Conservation (phyloP, 495 filamentous ascomycete genomes). For the Hyaloscypha finlandica region DNA sequence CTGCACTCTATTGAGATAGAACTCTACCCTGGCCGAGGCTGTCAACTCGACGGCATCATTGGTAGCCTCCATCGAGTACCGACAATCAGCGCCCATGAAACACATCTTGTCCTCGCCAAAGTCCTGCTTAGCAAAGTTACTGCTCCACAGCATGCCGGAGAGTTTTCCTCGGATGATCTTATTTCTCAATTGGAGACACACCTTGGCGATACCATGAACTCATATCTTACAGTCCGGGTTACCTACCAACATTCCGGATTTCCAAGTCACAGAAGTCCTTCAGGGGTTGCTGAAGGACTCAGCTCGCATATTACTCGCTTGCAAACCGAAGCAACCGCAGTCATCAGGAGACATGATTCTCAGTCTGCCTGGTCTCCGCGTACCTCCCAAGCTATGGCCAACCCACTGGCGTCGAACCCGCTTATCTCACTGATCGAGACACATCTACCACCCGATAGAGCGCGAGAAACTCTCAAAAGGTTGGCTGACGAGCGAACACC, state of each 20-base stretch:
- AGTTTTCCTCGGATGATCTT: conserved; percentile 42
- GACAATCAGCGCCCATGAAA: conserved; percentile 27
- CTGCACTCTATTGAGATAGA: conserved; percentile 28
- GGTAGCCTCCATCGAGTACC: conserved; percentile 23
- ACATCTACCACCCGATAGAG: conserved; percentile 43
- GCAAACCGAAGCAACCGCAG: conserved; percentile 44
- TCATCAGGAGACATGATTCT: conserved; percentile 45
- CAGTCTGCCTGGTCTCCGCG: conserved; percentile 42
- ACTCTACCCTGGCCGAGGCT: conserved; percentile 20
- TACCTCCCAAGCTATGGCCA: conserved; percentile 28
- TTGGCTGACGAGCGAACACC: conserved; percentile 26
- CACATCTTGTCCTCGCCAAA: conserved; percentile 35
- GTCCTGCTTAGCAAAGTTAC: conserved; percentile 15
- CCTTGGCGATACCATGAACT: conserved; percentile 41
- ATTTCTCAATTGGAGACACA: conserved; percentile 52
- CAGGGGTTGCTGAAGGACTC: conserved; percentile 1
- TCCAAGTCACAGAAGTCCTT: conserved; percentile 23
- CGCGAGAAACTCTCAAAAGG: conserved; percentile 42
- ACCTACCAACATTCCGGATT: conserved; percentile 53
- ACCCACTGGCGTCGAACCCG: conserved; percentile 35
- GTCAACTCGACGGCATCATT: conserved; percentile 20
- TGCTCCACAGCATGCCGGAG: neutral
- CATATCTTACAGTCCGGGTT: conserved; percentile 49
- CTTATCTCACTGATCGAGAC: conserved; percentile 45
- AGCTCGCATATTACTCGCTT: conserved; percentile 39